phyloP scores from a whole-genome alignment of 2,329 filamentous ascomycete species.

The Phialophora macrospora region DNA sequence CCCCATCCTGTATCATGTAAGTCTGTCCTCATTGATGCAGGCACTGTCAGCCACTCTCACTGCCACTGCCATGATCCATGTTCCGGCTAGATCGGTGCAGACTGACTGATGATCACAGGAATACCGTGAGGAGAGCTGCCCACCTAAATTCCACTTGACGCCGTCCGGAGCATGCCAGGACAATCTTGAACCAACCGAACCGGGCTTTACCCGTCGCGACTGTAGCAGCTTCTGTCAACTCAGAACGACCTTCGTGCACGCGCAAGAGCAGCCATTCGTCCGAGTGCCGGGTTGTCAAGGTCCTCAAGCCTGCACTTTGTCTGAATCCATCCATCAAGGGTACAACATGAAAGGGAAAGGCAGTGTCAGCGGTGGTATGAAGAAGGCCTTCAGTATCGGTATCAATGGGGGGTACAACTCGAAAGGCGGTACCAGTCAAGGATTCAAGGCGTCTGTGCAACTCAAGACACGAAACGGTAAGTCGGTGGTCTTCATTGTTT shows the following conservation, averaged over 20 bases:
- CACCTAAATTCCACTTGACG: constrained; percentile 2
- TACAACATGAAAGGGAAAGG: constrained; percentile 5
- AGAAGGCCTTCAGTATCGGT: not conserved
- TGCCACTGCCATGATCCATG: not conserved
- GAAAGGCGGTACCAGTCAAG: constrained; percentile 20
- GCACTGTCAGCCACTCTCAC: not conserved
- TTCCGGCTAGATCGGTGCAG: constrained; percentile 9
- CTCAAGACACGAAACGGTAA: constrained; percentile 7
- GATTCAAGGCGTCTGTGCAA: constrained; percentile 16
- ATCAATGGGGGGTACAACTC: constrained; percentile 17
- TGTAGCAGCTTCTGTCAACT: constrained; percentile 24
- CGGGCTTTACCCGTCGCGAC: not conserved
- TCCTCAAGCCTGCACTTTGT: not conserved
- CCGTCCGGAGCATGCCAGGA: constrained; percentile 2
- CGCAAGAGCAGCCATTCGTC: constrained; percentile 14
- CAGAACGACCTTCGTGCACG: constrained; percentile 17
- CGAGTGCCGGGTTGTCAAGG: not conserved
- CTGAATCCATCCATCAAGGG: not conserved
- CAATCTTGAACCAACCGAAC: not conserved
- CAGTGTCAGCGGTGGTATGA: constrained; percentile 16
- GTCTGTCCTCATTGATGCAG: not conserved
- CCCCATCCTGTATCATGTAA: not conserved
- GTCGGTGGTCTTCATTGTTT: not conserved
- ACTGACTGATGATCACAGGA: constrained; percentile 14
- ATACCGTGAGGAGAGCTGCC: constrained; percentile 16